Conservation (phyloP, 441 rosid species). For the Arabidopsis lyrata region DNA sequence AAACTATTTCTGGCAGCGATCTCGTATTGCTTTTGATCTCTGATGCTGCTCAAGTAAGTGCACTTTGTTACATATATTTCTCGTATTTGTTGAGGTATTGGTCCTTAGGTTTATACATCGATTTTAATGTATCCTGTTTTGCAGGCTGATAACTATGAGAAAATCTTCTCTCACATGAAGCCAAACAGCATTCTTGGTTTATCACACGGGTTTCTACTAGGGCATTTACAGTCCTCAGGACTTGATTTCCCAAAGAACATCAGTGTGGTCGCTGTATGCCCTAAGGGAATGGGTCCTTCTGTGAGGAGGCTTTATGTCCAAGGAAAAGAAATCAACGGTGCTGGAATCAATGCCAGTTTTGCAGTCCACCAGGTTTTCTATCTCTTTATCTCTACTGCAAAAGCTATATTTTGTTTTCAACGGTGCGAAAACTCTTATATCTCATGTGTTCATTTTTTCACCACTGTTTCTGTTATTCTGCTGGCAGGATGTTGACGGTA, state of each 20-base stretch:
- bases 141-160: conserved; percentile 91
- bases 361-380: conserved; percentile 85
- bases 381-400: neutral
- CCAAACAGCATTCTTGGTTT: conserved; percentile 95
- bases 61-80: conserved; percentile 1
- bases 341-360: conserved; percentile 94
- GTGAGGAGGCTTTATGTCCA: conserved; percentile 93
- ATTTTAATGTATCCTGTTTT: conserved; percentile 24
- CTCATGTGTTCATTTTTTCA: neutral
- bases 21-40: conserved; percentile 90
- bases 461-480: neutral
- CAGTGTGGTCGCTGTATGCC: conserved; percentile 89
- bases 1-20: conserved; percentile 89
- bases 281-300: conserved; percentile 97
- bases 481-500: conserved; percentile 87
- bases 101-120: neutral
- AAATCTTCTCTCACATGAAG: conserved; percentile 84
- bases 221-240: conserved; percentile 82
- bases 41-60: conserved; percentile 85
- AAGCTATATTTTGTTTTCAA: neutral
- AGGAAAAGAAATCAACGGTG: conserved; percentile 95
- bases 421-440: neutral
- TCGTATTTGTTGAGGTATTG: neutral
- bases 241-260: conserved; percentile 85
- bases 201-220: conserved; percentile 93